These are phyloP conservation scores for Sporothrix variecibatus DNA, from an alignment of 2,329 filamentous ascomycete species.

Conservation along the genomic window DNA sequence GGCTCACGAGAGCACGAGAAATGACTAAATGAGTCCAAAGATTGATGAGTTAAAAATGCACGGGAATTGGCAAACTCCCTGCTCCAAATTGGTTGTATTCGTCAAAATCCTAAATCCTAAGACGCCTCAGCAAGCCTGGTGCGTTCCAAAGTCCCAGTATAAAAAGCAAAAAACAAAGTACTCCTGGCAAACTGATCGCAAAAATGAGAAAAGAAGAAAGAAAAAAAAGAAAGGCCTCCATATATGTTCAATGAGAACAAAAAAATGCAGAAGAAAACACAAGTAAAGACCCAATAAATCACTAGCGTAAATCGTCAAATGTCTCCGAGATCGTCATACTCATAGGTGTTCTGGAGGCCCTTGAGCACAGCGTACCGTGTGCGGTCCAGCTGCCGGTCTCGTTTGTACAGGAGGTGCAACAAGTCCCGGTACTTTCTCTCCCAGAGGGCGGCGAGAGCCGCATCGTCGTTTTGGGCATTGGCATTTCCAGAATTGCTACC, in stretches of 20 bases:
- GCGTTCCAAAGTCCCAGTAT: not conserved
- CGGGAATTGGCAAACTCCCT: not conserved
- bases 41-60: not conserved
- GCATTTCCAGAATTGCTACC: not conserved
- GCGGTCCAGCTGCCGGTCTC: constrained; percentile 54
- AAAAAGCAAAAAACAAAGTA: not conserved
- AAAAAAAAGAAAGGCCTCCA: not conserved
- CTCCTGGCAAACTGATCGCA: not conserved
- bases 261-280: not conserved
- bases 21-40: not conserved
- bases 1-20: not conserved
- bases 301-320: not conserved
- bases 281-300: not conserved
- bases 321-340: not conserved
- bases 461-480: constrained; percentile 20
- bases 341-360: constrained; percentile 35
- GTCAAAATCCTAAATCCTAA: not conserved
- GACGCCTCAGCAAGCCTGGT: not conserved
- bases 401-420: constrained; percentile 59
- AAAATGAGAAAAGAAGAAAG: not conserved
- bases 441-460: constrained; percentile 47
- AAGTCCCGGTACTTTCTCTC: constrained; percentile 58
- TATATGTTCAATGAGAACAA: not conserved
- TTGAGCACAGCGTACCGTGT: constrained; percentile 49
- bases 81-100: not conserved